Conservation (phyloP, 306 rosid species). For the Pueraria montana region DNA sequence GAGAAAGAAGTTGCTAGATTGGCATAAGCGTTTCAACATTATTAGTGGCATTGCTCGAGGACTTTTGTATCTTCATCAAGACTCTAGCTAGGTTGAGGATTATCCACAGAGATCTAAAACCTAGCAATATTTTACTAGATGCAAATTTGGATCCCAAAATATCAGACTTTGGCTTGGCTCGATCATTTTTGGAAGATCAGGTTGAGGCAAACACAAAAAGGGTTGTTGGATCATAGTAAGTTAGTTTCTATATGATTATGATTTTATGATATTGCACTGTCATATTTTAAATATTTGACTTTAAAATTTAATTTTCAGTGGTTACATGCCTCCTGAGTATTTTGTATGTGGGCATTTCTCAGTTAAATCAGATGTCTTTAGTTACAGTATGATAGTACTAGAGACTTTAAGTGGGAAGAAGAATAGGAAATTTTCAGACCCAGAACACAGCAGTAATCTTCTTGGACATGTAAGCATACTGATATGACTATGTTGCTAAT, state of each 20-base stretch:
- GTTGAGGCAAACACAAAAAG: not conserved
- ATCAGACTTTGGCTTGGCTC: not conserved
- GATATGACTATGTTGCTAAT: too few relatives aligned
- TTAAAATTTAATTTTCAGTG: not conserved
- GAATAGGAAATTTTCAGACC: not conserved
- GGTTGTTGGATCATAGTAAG: too few relatives aligned
- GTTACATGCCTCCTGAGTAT: constrained; percentile 43
- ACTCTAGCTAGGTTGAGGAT: not conserved
- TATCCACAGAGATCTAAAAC: not conserved
- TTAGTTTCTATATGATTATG: too few relatives aligned
- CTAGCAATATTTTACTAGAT: not conserved
- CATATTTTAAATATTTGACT: too few relatives aligned
- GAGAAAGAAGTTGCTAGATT: not conserved
- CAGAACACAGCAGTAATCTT: constrained; percentile 18
- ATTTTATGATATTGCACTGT: too few relatives aligned
- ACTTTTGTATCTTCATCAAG: not conserved
- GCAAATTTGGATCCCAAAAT: not conserved
- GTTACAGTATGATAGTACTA: constrained; percentile 25
- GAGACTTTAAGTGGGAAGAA: constrained; percentile 23
- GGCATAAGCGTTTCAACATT: not conserved
- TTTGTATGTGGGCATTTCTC: constrained; percentile 1
- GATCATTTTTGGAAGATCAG: not conserved
- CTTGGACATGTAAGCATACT: constrained; percentile 38
- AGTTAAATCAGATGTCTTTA: constrained; percentile 18
- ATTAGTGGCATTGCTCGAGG: not conserved